These are phyloP conservation scores for Rhododendron ovatum DNA, from an alignment of 148 eudicot genomes.

Conservation along the genomic window DNA sequence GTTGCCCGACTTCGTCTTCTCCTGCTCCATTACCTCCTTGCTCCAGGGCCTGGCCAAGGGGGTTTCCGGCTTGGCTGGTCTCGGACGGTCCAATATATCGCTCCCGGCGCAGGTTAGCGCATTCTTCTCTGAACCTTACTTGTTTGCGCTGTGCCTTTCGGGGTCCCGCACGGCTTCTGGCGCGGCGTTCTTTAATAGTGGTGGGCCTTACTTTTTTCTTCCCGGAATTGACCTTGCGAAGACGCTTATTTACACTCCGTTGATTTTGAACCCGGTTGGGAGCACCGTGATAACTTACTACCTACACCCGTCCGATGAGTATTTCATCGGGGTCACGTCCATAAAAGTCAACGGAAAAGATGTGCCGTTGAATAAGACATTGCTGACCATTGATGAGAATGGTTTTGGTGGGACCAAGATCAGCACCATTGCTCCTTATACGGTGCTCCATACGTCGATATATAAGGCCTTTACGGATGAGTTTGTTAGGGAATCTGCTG, in stretches of 20 bases:
- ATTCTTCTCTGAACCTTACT: conserved; percentile 12
- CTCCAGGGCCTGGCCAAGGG: conserved; percentile 21
- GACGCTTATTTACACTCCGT: conserved; percentile 33
- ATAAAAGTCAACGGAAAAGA: conserved; percentile 33
- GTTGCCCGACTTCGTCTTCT: conserved; percentile 22
- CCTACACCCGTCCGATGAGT: conserved; percentile 21
- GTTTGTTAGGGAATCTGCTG: conserved; percentile 27
- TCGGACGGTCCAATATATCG: conserved; percentile 28
- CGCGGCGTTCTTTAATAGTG: conserved; percentile 20
- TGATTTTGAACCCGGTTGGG: conserved; percentile 20
- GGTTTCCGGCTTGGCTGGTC: conserved; percentile 26
- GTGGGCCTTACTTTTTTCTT: conserved; percentile 33
- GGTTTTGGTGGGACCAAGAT: conserved; percentile 37
- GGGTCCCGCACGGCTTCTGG: conserved; percentile 27
- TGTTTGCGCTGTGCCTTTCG: conserved; percentile 41
- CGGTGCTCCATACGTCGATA: conserved; percentile 15
- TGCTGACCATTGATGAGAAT: conserved; percentile 14
- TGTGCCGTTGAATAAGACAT: conserved; percentile 6
- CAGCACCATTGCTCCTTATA: conserved; percentile 28
- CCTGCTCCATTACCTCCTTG: conserved; percentile 21
- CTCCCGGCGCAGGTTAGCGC: conserved; percentile 24
- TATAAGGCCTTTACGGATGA: conserved; percentile 16
- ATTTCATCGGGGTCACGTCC: conserved; percentile 23
- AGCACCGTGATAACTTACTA: conserved; percentile 9
- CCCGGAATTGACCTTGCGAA: conserved; percentile 36